Conservation (phyloP, 805 yeast species). For the Saccharomycopsis sp. region DNA sequence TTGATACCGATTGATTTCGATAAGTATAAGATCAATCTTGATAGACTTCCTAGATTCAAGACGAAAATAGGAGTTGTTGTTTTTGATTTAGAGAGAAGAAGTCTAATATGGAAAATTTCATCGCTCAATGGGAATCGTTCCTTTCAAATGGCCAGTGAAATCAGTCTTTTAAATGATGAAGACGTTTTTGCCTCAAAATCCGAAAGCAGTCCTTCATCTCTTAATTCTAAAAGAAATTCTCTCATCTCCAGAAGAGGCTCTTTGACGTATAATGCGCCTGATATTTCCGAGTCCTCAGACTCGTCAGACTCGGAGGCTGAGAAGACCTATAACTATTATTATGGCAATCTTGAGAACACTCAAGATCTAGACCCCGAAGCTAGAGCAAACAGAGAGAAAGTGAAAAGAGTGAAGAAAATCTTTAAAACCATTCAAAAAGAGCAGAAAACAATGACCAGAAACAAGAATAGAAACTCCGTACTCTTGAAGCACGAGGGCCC, state of each 20-base stretch:
- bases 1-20: conserved; percentile 29
- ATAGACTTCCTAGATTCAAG: conserved; percentile 55
- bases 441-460: conserved; percentile 6
- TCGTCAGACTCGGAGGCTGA: conserved; percentile 14
- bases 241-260: not conserved
- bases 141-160: conserved; percentile 52
- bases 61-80: conserved; percentile 65
- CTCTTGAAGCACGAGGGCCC: conserved; percentile 10
- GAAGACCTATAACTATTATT: conserved; percentile 16
- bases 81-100: conserved; percentile 63
- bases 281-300: conserved; percentile 4
- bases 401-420: conserved; percentile 11
- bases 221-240: not conserved
- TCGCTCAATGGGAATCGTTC: conserved; percentile 55
- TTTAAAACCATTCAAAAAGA: conserved; percentile 19
- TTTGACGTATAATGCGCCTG: not conserved
- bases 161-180: conserved; percentile 29
- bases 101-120: conserved; percentile 66
- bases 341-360: not conserved
- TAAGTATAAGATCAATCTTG: conserved; percentile 38
- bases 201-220: not conserved
- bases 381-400: conserved; percentile 9
- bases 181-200: not conserved
- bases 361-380: conserved; percentile 4
- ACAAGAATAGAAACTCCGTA: not conserved